These are phyloP conservation scores for Verticillium albo-atrum DNA, from an alignment of 2,329 filamentous ascomycete species.

Conservation along the genomic window DNA sequence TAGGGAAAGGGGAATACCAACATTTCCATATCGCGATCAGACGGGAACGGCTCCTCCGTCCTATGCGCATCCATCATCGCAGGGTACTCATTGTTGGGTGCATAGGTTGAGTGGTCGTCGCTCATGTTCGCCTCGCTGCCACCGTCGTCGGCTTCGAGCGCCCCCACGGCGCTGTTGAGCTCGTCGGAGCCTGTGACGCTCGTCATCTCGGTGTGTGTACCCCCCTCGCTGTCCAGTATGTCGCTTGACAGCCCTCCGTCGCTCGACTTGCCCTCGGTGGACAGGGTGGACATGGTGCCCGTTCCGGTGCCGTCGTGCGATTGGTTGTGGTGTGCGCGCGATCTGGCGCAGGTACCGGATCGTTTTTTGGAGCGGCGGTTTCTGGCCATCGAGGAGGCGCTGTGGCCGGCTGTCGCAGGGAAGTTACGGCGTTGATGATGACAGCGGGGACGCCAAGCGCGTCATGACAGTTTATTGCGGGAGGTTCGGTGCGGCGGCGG, in stretches of 20 bases:
- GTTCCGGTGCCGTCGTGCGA: not conserved
- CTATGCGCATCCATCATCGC: constrained; percentile 27
- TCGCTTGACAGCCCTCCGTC: constrained; percentile 26
- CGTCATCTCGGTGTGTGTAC: constrained; percentile 30
- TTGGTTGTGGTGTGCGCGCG: not conserved
- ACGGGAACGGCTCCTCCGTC: constrained; percentile 25
- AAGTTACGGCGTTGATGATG: constrained; percentile 6
- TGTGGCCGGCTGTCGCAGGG: constrained; percentile 15
- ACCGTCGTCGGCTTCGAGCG: constrained; percentile 17
- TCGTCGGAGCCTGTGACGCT: constrained; percentile 29
- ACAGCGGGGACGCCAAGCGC: constrained; percentile 1
- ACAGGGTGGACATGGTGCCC: constrained; percentile 18
- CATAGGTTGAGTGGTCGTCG: constrained; percentile 40
- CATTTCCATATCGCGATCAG: constrained; percentile 35
- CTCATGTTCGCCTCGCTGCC: constrained; percentile 21
- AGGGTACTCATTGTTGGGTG: constrained; percentile 32
- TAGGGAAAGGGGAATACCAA: not conserved
- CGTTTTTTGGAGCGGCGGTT: constrained; percentile 23
- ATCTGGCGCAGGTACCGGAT: not conserved
- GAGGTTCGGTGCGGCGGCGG: not conserved
- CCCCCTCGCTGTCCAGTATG: constrained; percentile 23
- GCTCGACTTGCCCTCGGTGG: constrained; percentile 28
- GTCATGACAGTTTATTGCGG: constrained; percentile 8
- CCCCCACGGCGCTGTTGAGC: constrained; percentile 2
- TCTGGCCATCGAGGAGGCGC: constrained; percentile 23